phyloP scores from a whole-genome alignment of 441 rosid species.

The Brassica balearica region DNA sequence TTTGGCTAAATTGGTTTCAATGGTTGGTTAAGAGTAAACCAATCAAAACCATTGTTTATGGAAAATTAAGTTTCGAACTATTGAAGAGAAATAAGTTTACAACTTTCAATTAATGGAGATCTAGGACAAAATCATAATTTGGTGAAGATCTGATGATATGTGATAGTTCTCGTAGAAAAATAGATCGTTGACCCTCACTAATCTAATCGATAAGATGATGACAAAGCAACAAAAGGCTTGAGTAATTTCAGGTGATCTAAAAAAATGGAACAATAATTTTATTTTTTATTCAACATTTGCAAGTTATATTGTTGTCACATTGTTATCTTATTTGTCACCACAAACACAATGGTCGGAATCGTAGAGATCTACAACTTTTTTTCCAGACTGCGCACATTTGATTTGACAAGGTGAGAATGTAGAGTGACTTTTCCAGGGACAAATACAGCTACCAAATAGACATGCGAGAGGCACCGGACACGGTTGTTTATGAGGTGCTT shows the following conservation, averaged over 20 bases:
- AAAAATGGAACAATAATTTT: background rate
- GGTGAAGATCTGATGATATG: too few species aligned
- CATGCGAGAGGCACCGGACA: conserved; percentile 17
- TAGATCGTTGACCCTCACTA: background rate
- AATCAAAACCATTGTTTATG: too few species aligned
- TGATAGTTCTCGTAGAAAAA: too few species aligned
- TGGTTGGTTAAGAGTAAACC: too few species aligned
- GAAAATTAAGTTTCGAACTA: too few species aligned
- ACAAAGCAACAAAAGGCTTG: background rate
- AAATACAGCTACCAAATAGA: conserved; percentile 2
- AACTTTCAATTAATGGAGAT: too few species aligned
- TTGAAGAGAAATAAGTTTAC: too few species aligned
- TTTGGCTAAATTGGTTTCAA: too few species aligned
- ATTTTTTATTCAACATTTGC: background rate
- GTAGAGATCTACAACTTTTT: background rate
- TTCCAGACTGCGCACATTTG: background rate
- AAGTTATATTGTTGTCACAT: conserved; percentile 1
- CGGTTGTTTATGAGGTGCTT: background rate
- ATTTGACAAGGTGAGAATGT: background rate
- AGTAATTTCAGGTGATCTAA: background rate
- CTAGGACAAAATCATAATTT: too few species aligned
- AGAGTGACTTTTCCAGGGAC: conserved; percentile 8
- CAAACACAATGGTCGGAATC: background rate
- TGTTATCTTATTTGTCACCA: conserved; percentile 3
- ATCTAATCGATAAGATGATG: background rate